Percentiles rank a stretch among this genome's conserved stretches.
phyloP scores from a whole-genome alignment of 306 rosid genomes.

The Castanopsis chinensis region DNA sequence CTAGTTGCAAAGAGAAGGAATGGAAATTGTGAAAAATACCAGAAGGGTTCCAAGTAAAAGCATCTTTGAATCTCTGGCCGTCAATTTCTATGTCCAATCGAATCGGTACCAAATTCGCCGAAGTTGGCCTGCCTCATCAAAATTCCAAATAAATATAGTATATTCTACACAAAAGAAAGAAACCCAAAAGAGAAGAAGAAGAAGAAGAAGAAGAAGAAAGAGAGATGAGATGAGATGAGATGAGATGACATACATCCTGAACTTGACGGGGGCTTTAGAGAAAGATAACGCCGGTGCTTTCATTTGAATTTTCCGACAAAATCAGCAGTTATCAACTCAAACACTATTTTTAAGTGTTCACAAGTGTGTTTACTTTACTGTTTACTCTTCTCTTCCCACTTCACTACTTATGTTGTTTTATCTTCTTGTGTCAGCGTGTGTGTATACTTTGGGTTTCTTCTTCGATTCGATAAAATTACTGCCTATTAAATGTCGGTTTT shows the following conservation, averaged over 20 bases:
- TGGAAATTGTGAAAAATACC: slow-evolving; percentile 38
- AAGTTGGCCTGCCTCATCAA: slow-evolving; percentile 52
- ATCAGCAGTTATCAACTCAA: too few relatives aligned
- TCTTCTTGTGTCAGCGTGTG: too few relatives aligned
- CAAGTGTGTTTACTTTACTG: too few relatives aligned
- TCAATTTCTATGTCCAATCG: slow-evolving; percentile 75
- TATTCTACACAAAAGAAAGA: background rate
- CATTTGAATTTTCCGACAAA: slow-evolving; percentile 29
- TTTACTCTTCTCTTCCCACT: too few relatives aligned
- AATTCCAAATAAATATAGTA: background rate
- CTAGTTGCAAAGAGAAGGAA: background rate
- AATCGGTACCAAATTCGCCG: slow-evolving; percentile 70
- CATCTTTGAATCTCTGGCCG: slow-evolving; percentile 71
- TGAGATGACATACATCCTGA: slow-evolving; percentile 60
- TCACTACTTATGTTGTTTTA: too few relatives aligned
- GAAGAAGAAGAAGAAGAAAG: background rate
- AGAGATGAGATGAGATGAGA: too few relatives aligned
- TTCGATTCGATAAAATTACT: too few relatives aligned
- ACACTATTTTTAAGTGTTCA: too few relatives aligned
- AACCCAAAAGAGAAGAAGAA: background rate
- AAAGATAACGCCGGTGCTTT: slow-evolving; percentile 53
- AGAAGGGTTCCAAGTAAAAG: slow-evolving; percentile 96
- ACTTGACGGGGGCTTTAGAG: slow-evolving; percentile 63
- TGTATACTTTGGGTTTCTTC: too few relatives aligned
- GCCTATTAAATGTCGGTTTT: too few relatives aligned